Percentiles rank a stretch among this genome's conserved stretches.
Conservation (phyloP, 2,329 filamentous ascomycete genomes). For the Leptographium flavum region DNA sequence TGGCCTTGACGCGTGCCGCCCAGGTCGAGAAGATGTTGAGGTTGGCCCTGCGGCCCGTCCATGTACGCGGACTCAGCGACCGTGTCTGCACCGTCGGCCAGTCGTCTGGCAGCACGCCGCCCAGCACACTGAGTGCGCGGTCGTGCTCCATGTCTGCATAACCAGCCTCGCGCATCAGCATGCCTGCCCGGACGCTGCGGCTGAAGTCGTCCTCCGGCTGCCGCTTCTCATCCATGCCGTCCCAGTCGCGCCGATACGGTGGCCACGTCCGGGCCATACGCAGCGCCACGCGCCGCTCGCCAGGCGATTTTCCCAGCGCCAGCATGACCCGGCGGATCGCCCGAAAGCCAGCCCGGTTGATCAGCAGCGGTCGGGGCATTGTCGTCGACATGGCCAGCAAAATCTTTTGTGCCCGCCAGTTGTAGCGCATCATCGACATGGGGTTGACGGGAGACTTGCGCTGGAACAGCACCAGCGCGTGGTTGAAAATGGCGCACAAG, state of each 20-base stretch:
- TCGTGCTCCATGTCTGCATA: conserved; percentile 34
- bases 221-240: conserved; percentile 44
- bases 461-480: conserved; percentile 22
- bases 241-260: conserved; percentile 40
- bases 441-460: conserved; percentile 18
- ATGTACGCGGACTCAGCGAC: conserved; percentile 20
- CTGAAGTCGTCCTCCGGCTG: conserved; percentile 37
- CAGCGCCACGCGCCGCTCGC: conserved; percentile 32
- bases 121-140: conserved; percentile 33
- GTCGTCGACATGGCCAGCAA: conserved; percentile 37
- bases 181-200: conserved; percentile 35
- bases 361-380: conserved; percentile 24
- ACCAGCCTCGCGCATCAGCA: conserved; percentile 41
- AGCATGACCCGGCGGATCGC: conserved; percentile 39
- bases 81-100: conserved; percentile 44
- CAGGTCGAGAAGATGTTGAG: conserved; percentile 27
- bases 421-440: conserved; percentile 25
- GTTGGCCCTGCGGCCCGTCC: conserved; percentile 14
- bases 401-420: conserved; percentile 43
- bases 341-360: conserved; percentile 35
- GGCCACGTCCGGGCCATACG: conserved; percentile 43
- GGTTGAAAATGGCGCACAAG: conserved; percentile 26
- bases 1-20: conserved; percentile 42
- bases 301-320: conserved; percentile 35
- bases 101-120: conserved; percentile 33